phyloP scores from a whole-genome alignment of 257 asterid species.

The Ballota nigra region DNA sequence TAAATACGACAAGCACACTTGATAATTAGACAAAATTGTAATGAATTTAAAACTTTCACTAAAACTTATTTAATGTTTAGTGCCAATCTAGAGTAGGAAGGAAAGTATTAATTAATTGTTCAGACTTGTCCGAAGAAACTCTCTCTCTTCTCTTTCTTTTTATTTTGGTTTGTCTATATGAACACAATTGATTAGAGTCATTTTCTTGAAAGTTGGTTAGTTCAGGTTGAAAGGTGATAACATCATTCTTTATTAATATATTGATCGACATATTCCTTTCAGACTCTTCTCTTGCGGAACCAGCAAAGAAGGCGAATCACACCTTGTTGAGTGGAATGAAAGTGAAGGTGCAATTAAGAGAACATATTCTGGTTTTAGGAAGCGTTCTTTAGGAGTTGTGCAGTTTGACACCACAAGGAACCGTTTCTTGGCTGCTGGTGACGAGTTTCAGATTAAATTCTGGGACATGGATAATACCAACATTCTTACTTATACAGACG shows the following conservation, averaged over 20 bases:
- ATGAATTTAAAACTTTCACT: neutral
- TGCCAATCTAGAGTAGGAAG: no score
- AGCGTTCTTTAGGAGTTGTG: constrained; percentile 85
- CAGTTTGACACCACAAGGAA: constrained; percentile 93
- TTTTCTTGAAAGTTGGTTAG: neutral
- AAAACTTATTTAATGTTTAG: neutral
- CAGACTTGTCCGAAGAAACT: neutral
- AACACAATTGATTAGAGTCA: no score
- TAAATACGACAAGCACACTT: neutral
- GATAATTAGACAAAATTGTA: neutral
- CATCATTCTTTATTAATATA: neutral
- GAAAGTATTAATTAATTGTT: neutral
- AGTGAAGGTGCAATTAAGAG: constrained; percentile 97
- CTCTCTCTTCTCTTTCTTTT: neutral
- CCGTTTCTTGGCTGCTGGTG: constrained; percentile 93
- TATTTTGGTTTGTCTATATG: neutral
- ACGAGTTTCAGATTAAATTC: constrained; percentile 88
- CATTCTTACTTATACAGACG: constrained; percentile 65
- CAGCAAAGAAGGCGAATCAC: constrained; percentile 99
- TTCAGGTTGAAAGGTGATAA: neutral
- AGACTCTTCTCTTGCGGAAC: constrained; percentile 97
- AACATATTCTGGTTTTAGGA: constrained; percentile 81
- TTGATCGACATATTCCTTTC: constrained; percentile 34
- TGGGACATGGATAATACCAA: constrained; percentile 95
- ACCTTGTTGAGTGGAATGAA: constrained; percentile 98